Conservation (phyloP, 768 basidiomycete species). For the Lyophyllum atratum region DNA sequence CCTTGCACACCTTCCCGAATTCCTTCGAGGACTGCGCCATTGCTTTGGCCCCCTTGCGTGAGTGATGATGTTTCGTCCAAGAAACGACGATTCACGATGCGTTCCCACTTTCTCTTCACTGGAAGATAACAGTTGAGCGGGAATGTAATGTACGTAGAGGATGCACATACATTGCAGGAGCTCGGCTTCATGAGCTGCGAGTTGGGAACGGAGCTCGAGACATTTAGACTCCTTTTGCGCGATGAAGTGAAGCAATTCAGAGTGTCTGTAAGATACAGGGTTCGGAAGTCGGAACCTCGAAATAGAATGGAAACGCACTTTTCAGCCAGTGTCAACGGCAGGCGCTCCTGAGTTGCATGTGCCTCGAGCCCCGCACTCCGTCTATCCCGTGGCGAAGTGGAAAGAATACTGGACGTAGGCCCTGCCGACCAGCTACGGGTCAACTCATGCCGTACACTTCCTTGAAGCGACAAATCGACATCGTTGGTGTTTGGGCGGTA, state of each 20-base stretch:
- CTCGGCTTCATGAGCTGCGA: slow-evolving; percentile 72
- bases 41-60: slow-evolving; percentile 26
- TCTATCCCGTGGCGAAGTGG: slow-evolving; percentile 25
- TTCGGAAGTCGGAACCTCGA: not conserved
- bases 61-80: slow-evolving; percentile 12
- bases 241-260: slow-evolving; percentile 79
- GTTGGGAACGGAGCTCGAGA: slow-evolving; percentile 76
- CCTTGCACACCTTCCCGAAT: slow-evolving; percentile 68
- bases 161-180: slow-evolving; percentile 55
- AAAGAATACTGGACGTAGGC: slow-evolving; percentile 9
- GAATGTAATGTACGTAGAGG: not conserved
- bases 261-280: slow-evolving; percentile 53
- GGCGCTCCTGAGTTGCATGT: slow-evolving; percentile 25
- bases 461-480: slow-evolving; percentile 12
- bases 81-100: slow-evolving; percentile 69
- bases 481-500: slow-evolving; percentile 38
- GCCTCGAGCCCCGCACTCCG: slow-evolving; percentile 26
- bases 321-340: slow-evolving; percentile 68
- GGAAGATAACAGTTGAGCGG: slow-evolving; percentile 2
- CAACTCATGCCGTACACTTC: slow-evolving; percentile 15
- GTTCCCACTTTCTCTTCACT: slow-evolving; percentile 87
- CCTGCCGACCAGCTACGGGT: slow-evolving; percentile 23
- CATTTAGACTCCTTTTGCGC: slow-evolving; percentile 87
- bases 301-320: slow-evolving; percentile 48
- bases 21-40: slow-evolving; percentile 51